A percentile compares a stretch with the other conserved stretches of the same genome.
These are phyloP conservation scores for Solanum verrucosum DNA, from an alignment of 257 asterid genomes.

Conservation along the genomic window DNA sequence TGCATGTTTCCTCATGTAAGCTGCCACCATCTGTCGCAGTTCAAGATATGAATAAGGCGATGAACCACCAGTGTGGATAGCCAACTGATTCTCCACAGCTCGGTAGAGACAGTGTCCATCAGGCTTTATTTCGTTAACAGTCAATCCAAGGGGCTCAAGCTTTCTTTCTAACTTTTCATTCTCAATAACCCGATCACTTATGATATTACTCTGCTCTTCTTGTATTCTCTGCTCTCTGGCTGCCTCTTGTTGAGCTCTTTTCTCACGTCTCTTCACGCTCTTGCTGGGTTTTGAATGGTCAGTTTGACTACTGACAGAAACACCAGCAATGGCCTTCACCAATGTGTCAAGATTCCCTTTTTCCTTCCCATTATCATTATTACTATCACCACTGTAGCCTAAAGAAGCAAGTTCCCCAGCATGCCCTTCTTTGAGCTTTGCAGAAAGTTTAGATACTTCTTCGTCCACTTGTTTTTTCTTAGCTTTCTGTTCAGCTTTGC, in stretches of 20 bases:
- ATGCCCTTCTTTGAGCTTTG: constrained; percentile 62
- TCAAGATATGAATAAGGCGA: constrained; percentile 60
- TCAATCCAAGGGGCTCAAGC: constrained; percentile 76
- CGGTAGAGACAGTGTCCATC: constrained; percentile 97
- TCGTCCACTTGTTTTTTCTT: constrained; percentile 96
- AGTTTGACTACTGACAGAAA: constrained; percentile 41
- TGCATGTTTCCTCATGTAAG: constrained; percentile 67
- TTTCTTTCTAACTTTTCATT: constrained; percentile 51
- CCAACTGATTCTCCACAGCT: constrained; percentile 88
- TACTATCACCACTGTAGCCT: constrained; percentile 38
- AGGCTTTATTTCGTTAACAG: constrained; percentile 75
- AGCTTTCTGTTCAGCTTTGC: constrained; percentile 97
- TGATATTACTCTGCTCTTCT: constrained; percentile 76
- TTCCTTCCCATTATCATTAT: constrained; percentile 36
- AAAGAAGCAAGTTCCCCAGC: constrained; percentile 64
- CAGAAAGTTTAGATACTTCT: constrained; percentile 61
- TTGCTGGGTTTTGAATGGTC: constrained; percentile 75
- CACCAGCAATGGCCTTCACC: constrained; percentile 88
- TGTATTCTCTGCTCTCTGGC: constrained; percentile 87
- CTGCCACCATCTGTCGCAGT: constrained; percentile 79
- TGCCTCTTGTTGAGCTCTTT: constrained; percentile 89
- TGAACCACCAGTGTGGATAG: constrained; percentile 47
- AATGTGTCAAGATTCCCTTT: constrained; percentile 60
- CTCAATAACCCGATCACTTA: constrained; percentile 58
- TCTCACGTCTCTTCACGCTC: constrained; percentile 65